Conservation (phyloP, 2,329 filamentous ascomycete genomes). For the Ceratocystis variospora region DNA sequence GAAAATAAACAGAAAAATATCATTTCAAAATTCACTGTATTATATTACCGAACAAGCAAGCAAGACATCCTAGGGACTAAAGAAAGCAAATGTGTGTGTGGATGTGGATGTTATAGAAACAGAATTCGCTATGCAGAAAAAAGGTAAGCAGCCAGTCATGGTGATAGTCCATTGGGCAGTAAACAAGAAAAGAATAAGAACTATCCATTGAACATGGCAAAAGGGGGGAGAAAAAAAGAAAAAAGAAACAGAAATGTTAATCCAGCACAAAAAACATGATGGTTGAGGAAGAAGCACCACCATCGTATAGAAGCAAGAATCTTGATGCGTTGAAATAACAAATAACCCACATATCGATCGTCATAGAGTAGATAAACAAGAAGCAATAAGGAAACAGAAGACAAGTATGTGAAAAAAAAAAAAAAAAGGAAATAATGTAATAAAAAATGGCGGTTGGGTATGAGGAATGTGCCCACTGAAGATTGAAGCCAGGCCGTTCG, state of each 20-base stretch:
- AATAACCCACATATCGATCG: conserved; percentile 12
- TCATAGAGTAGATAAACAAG: conserved; percentile 14
- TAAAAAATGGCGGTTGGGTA: background rate
- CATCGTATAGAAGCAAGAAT: background rate
- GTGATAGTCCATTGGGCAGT: background rate
- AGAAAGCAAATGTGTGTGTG: background rate
- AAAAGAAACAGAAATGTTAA: background rate
- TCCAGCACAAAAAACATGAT: background rate
- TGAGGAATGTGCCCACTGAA: background rate
- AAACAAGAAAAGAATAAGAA: background rate
- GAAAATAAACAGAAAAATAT: background rate
- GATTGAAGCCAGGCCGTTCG: no score
- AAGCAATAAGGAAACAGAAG: conserved; percentile 3
- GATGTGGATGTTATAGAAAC: background rate
- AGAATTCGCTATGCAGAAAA: conserved; percentile 4
- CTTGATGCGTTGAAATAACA: conserved; percentile 5
- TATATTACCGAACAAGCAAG: background rate
- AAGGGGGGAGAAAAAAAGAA: background rate
- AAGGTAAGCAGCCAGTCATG: background rate
- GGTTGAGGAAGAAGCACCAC: background rate
- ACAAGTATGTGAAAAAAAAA: background rate
- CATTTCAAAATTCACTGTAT: background rate
- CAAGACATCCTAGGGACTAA: background rate
- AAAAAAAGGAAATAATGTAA: background rate
- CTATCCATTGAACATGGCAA: background rate